These are phyloP conservation scores for Mycothermus thermophilus DNA, from an alignment of 495 filamentous ascomycete genomes.

Conservation along the genomic window DNA sequence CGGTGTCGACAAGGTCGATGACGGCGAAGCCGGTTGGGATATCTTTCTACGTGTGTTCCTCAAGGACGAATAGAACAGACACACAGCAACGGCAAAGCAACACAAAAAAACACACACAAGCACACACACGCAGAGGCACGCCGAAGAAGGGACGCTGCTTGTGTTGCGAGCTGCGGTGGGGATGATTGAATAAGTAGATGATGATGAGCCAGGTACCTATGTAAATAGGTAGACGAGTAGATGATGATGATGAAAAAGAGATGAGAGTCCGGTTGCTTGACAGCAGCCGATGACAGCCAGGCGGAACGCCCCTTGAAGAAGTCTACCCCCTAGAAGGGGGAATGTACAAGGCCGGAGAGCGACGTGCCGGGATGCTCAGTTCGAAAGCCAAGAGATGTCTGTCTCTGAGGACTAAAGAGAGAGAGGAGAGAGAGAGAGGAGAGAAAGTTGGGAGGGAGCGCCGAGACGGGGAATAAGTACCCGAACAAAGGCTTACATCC, in stretches of 20 bases:
- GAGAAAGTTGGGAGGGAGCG: slow-evolving; percentile 5
- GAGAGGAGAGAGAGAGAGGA: slow-evolving; percentile 1
- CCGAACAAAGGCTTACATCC: no score
- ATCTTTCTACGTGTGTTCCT: no score
- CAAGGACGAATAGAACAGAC: no score
- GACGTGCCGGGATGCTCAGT: slow-evolving; percentile 6
- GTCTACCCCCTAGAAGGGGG: slow-evolving; percentile 16
- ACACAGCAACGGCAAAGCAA: no score
- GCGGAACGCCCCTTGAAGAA: slow-evolving; percentile 5
- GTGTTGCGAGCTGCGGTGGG: slow-evolving; percentile 2
- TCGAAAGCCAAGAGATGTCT: not conserved
- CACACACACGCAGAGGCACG: slow-evolving; percentile 2
- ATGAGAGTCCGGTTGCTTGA: no score
- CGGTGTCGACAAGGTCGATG: no score
- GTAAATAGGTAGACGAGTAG: no score
- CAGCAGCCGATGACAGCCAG: slow-evolving; percentile 3
- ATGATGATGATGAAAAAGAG: no score
- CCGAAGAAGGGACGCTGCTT: not conserved
- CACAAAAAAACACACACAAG: slow-evolving; percentile 2
- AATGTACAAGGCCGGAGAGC: slow-evolving; percentile 6
- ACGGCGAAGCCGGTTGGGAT: no score
- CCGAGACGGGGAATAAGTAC: not conserved
- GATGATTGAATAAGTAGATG: not conserved
- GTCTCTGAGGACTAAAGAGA: not conserved
- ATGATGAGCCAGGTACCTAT: no score